A percentile compares a stretch with the other conserved stretches of the same genome.
phyloP scores from a whole-genome alignment of 1,284 basidiomycete genomes.

The Xerocomus minutiporus region DNA sequence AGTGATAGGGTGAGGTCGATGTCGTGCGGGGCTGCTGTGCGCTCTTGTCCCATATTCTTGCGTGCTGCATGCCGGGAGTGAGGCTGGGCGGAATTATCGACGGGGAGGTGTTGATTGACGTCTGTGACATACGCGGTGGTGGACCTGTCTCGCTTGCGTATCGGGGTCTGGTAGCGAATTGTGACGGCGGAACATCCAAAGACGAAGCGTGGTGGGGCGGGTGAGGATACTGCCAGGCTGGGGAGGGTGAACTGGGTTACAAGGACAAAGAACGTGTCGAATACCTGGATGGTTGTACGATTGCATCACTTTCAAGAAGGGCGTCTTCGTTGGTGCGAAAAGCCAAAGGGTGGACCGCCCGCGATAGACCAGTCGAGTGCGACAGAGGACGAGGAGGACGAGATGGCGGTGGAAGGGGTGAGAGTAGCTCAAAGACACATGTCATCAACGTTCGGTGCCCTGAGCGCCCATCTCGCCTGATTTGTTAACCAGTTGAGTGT shows the following conservation, averaged over 20 bases:
- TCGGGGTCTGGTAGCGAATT: constrained; percentile 19
- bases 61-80: constrained; percentile 23
- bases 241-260: constrained; percentile 2
- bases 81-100: constrained; percentile 26
- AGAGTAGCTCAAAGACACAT: constrained; percentile 7
- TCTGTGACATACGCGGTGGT: constrained; percentile 1
- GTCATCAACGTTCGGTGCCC: constrained; percentile 6
- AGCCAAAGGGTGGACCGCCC: background rate
- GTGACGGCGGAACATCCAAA: constrained; percentile 18
- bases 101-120: background rate
- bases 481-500: background rate
- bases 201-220: constrained; percentile 24
- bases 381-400: background rate
- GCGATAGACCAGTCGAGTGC: background rate
- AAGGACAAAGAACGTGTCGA: background rate
- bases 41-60: constrained; percentile 25
- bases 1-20: constrained; percentile 2
- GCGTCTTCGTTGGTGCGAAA: too few species aligned
- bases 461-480: constrained; percentile 26
- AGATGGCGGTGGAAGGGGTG: constrained; percentile 4
- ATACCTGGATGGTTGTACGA: constrained; percentile 33
- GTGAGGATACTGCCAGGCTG: constrained; percentile 22
- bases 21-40: constrained; percentile 14
- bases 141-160: constrained; percentile 19
- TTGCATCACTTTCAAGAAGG: constrained; percentile 17